Base-by-base conservation (phyloP, 106 monocot species). In the Phalaenopsis equestris region DNA sequence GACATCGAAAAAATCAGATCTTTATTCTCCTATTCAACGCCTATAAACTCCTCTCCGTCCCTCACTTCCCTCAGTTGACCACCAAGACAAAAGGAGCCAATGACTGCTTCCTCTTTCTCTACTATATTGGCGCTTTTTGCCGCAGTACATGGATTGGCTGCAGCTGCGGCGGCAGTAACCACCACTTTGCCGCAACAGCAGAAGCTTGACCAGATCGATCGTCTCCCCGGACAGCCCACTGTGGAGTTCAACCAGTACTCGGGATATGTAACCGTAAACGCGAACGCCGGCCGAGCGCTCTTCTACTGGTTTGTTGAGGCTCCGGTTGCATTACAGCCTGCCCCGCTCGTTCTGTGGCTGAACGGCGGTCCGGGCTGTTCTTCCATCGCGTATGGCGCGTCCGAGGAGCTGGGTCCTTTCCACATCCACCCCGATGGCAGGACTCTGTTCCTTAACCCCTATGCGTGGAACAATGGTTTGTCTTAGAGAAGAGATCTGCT, bases 321-420 rank as follows among this genome's bases (percentile, higher is more conserved):
- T 15, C 81, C 49, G 37, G 68, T 77, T 45, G 73, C 78, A 9
- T 81, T 80, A 3, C 81, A 73, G 67, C 76, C 80, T 30, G 85
- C 86, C 19, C 95, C 95, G 36, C 90, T 99, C 42, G 90, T 96
- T 5, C 90, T 96, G 56, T 99, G 95, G 95, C 95, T 95, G 49
- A 99, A 99, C 73, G 99, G 99, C 75, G 95, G 99, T 21, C 99
- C 95, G 0, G 99, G 95, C 0, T 99, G 99, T 87, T 99, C 95
- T 14, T 95, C 99, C 41, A 65, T 99, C 55, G 99, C 87, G 41
- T 99, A 90, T 72, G 99, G 99, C 19, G 99, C 95, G 15, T 95
- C 95, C n/a, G 99, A 99, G 86, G 99, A 99, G 91, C 72, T 99
- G 49, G 99, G 99, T 8, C 99, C 95, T 11, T 99, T 99, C 78